These are phyloP conservation scores for Helotiales sp. DNA, from an alignment of 2,329 filamentous ascomycete genomes.

Conservation along the genomic window DNA sequence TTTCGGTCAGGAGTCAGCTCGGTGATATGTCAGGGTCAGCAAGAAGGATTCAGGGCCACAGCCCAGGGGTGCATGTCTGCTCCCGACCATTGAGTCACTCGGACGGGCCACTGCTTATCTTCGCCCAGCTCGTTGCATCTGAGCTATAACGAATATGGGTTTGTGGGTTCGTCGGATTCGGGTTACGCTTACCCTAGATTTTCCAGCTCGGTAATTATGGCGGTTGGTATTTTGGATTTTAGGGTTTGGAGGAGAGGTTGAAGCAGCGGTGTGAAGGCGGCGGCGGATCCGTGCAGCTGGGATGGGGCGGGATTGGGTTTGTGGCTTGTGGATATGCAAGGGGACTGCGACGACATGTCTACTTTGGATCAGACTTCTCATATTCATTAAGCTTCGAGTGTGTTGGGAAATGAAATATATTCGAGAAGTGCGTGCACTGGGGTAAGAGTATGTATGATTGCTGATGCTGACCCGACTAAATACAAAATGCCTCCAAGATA, in stretches of 20 bases:
- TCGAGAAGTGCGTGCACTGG: neutral
- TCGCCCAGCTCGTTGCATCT: too few relatives aligned
- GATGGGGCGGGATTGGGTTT: neutral
- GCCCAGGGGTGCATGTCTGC: neutral
- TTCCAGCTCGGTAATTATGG: neutral
- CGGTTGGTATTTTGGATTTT: neutral
- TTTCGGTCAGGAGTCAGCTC: neutral
- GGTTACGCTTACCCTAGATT: neutral
- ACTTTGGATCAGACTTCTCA: neutral
- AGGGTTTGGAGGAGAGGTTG: neutral
- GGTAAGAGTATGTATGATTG: too few relatives aligned
- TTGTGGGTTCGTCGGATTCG: neutral
- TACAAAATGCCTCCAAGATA: neutral
- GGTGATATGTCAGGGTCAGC: neutral
- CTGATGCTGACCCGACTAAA: too few relatives aligned
- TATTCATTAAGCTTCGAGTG: too few relatives aligned
- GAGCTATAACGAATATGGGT: neutral
- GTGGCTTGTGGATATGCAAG: neutral
- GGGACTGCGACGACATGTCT: neutral
- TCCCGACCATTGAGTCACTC: neutral
- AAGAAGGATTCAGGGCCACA: neutral
- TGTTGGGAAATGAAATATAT: too few relatives aligned
- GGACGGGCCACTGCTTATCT: neutral
- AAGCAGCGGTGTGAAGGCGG: slow-evolving; percentile 2
- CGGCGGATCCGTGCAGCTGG: neutral